Percentiles rank a stretch among this genome's conserved stretches.
phyloP scores from a whole-genome alignment of 2,329 filamentous ascomycete genomes.

The Cladosporium velox region DNA sequence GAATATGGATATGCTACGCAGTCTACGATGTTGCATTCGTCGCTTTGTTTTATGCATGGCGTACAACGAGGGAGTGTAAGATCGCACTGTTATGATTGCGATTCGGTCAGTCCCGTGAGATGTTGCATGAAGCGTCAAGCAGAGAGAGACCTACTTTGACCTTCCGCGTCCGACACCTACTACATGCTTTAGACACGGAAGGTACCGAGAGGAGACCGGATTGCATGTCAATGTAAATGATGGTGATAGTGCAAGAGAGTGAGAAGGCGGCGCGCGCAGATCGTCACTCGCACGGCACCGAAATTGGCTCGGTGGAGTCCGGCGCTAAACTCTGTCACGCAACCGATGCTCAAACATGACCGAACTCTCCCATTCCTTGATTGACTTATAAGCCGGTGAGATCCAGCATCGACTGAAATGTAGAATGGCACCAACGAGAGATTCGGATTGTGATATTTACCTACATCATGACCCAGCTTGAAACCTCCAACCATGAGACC shows the following conservation, averaged over 20 bases:
- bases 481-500: background rate
- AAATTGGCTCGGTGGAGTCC: background rate
- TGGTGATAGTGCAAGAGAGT: background rate
- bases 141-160: background rate
- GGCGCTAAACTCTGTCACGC: background rate
- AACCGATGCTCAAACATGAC: background rate
- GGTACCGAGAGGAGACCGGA: background rate
- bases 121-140: background rate
- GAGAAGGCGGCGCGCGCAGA: background rate
- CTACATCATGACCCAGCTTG: background rate
- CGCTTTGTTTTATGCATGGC: background rate
- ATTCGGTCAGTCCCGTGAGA: background rate
- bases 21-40: background rate
- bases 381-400: background rate
- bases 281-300: background rate
- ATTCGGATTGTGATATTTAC: background rate
- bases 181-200: conserved; percentile 27
- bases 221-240: background rate
- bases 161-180: conserved; percentile 30
- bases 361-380: background rate
- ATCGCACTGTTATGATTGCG: background rate
- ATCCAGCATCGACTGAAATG: background rate
- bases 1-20: background rate
- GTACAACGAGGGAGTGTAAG: background rate
- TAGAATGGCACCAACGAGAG: background rate